phyloP scores from a whole-genome alignment of 2,329 filamentous ascomycete genomes.

The Xylariaceae sp. region DNA sequence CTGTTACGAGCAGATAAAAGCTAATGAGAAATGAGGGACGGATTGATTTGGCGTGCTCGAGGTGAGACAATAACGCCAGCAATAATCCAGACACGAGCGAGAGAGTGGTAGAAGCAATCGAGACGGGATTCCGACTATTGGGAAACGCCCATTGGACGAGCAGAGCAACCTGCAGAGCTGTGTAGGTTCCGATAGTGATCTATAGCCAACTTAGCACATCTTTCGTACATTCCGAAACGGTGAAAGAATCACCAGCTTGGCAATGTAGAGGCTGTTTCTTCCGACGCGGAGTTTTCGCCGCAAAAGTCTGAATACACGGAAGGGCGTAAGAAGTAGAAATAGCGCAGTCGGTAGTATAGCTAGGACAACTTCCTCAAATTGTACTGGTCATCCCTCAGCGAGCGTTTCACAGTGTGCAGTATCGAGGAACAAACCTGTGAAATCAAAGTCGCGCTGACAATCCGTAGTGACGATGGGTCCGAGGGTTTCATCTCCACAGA shows the following conservation, averaged over 20 bases:
- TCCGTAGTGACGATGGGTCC: conserved; percentile 1
- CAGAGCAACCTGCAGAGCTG: conserved; percentile 7
- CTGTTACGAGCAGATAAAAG: conserved; percentile 4
- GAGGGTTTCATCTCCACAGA: conserved; percentile 8
- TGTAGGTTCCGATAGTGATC: conserved; percentile 3
- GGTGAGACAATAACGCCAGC: conserved; percentile 5
- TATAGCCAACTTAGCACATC: conserved; percentile 1
- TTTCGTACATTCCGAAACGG: background rate
- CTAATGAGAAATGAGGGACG: conserved; percentile 9
- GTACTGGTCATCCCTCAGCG: conserved; percentile 1
- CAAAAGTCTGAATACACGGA: conserved; percentile 7
- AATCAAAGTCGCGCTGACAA: conserved; percentile 10
- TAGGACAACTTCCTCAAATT: conserved; percentile 11
- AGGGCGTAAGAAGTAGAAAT: conserved; percentile 6
- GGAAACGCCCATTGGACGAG: conserved; percentile 4
- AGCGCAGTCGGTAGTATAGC: conserved; percentile 7
- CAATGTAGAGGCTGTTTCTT: conserved; percentile 4
- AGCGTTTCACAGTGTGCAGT: background rate
- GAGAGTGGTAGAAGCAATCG: conserved; percentile 6
- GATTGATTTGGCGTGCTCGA: conserved; percentile 9
- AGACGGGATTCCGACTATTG: conserved; percentile 3
- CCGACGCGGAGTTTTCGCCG: conserved; percentile 3
- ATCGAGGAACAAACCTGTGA: conserved; percentile 2
- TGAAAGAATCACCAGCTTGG: conserved; percentile 6
- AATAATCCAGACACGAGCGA: conserved; percentile 8